A percentile compares a stretch with the other conserved stretches of the same genome.
These are phyloP conservation scores for Ramaria sp. DNA, from an alignment of 768 basidiomycete species.

Conservation along the genomic window DNA sequence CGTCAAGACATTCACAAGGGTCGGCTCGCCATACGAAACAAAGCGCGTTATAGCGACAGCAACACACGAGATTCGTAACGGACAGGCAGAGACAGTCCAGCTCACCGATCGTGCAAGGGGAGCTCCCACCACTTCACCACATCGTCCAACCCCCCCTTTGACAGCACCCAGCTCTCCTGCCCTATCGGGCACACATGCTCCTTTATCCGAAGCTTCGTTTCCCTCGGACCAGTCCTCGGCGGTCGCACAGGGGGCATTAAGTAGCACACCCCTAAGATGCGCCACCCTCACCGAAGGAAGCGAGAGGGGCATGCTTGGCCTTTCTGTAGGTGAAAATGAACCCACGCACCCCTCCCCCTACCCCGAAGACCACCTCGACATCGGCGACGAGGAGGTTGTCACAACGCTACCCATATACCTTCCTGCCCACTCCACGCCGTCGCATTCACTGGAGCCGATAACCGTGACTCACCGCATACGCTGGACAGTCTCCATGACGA, in stretches of 20 bases:
- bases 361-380: slow-evolving; percentile 15
- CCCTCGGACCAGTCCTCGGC: neutral
- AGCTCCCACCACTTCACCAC: slow-evolving; percentile 5
- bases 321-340: neutral
- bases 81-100: slow-evolving; percentile 32
- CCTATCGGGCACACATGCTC: neutral
- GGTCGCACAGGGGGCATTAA: neutral
- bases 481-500: slow-evolving; percentile 70
- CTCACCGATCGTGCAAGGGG: neutral
- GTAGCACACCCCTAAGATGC: neutral
- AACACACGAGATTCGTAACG: slow-evolving; percentile 59
- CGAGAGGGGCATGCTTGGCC: neutral
- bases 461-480: slow-evolving; percentile 66
- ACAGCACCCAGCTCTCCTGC: slow-evolving; percentile 4
- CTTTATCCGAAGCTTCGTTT: neutral
- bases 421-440: slow-evolving; percentile 53
- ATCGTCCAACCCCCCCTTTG: slow-evolving; percentile 2
- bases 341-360: neutral
- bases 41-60: slow-evolving; percentile 47
- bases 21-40: slow-evolving; percentile 39
- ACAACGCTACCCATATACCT: slow-evolving; percentile 51
- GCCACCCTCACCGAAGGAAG: neutral
- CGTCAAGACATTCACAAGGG: slow-evolving; percentile 46
- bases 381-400: slow-evolving; percentile 30
- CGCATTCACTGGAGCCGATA: slow-evolving; percentile 68